Base-by-base conservation (phyloP, 2,329 filamentous ascomycete species). In the Verticillium isaacii region DNA sequence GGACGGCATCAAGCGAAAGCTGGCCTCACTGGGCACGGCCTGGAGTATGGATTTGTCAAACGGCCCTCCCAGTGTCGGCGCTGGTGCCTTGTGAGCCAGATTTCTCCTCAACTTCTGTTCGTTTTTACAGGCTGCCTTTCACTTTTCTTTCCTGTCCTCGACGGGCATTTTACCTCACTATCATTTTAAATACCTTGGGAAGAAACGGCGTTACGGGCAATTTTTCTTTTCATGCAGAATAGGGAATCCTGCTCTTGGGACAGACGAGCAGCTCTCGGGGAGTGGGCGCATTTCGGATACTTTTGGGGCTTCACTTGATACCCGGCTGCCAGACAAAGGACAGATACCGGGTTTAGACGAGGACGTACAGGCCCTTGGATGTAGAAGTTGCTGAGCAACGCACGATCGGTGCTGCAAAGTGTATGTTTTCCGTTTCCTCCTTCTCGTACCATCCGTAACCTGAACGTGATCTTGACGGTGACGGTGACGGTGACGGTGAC, bases 1-100 rank as follows among this genome's bases (percentile, higher is more conserved):
- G 19, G 79, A 81, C 52, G 80, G 80, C 15, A 78, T 82, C 58
- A 74, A 71, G 60, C 73, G 79, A 37, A 58, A 82, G 70, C 71
- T 82, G 5, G 62, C 73, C 0, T 59, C 70, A 0, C 67, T 82
- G n/a, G 69, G 70, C 1, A 68, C 62, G 3, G 74, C 75, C 66
- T 82, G 80, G 80, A 72, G 66, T n/a, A 60, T 69, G 2, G 72
- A 76, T 19, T 66, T 61, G 7, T n/a, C 41, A 8, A 23, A 23
- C n/a, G 7, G 14, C 60, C 70, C 25, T 61, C 62, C 12, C 23
- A 29, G 29, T 29, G 29, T 50, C 4, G 39, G 60, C 34, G 56
- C 63, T 29, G 19, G n/a, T 12, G n/a, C 19, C 9, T 9, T n/a
- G 3, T 50, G n/a, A 50, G 7, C 58, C 3, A 50, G 25, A 60